These are phyloP conservation scores for Lepiota brunneoincarnata DNA, from an alignment of 768 basidiomycete species.

Conservation along the genomic window DNA sequence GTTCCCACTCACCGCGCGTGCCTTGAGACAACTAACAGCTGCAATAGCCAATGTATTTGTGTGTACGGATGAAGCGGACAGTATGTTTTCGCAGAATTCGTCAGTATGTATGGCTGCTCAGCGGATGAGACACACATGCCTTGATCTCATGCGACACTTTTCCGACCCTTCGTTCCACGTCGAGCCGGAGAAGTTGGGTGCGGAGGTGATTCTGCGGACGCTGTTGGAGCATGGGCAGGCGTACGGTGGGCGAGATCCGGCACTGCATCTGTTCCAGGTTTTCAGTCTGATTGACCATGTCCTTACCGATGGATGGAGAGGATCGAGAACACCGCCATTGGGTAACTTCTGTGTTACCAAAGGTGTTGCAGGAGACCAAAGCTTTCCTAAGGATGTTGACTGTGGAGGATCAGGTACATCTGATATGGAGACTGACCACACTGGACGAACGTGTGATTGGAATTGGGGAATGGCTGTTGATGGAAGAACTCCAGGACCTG, in stretches of 20 bases:
- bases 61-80: constrained; percentile 42
- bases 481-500: constrained; percentile 60
- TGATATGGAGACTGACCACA: constrained; percentile 52
- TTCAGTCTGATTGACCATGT: constrained; percentile 56
- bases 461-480: constrained; percentile 67
- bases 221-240: constrained; percentile 48
- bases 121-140: constrained; percentile 46
- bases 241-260: constrained; percentile 44
- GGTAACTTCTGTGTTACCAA: constrained; percentile 55
- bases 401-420: constrained; percentile 47
- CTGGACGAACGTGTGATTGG: constrained; percentile 58
- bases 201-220: constrained; percentile 52
- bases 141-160: constrained; percentile 44
- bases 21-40: constrained; percentile 40
- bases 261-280: constrained; percentile 51
- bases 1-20: constrained; percentile 50
- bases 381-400: constrained; percentile 58
- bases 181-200: constrained; percentile 35
- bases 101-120: constrained; percentile 40
- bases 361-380: constrained; percentile 49
- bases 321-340: constrained; percentile 36
- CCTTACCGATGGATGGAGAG: constrained; percentile 36
- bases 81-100: constrained; percentile 33
- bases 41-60: constrained; percentile 54
- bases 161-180: constrained; percentile 13